These are phyloP conservation scores for Diaporthe ampelina DNA, from an alignment of 2,329 filamentous ascomycete species.

Conservation along the genomic window DNA sequence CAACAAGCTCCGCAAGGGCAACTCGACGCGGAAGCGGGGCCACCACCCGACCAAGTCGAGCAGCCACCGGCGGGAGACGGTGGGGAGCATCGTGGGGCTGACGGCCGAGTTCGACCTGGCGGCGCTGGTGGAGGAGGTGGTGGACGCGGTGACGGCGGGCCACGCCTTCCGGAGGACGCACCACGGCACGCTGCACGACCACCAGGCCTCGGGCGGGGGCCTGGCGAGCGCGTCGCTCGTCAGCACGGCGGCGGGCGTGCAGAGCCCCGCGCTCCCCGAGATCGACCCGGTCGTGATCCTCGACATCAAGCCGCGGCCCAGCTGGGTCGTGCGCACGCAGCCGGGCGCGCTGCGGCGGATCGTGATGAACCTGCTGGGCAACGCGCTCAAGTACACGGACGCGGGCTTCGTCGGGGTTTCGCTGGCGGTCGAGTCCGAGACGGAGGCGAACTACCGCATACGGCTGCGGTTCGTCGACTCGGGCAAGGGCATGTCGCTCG, in stretches of 20 bases:
- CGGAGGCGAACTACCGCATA: not conserved
- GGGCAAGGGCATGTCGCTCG: constrained; percentile 74
- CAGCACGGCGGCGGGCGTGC: not conserved
- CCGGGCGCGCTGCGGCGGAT: constrained; percentile 63
- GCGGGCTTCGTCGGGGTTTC: constrained; percentile 42
- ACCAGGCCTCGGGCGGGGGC: constrained; percentile 17
- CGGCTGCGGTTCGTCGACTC: constrained; percentile 69
- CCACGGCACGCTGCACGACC: constrained; percentile 26
- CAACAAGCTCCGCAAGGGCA: constrained; percentile 49
- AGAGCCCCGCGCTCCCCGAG: not conserved
- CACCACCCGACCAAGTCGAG: not conserved
- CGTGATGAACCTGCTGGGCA: constrained; percentile 67
- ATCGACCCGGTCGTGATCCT: constrained; percentile 47
- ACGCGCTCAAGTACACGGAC: constrained; percentile 67
- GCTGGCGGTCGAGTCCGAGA: constrained; percentile 25
- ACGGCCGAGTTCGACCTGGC: constrained; percentile 50
- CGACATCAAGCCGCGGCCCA: constrained; percentile 60
- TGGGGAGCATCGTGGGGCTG: constrained; percentile 43
- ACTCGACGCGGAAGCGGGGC: constrained; percentile 24
- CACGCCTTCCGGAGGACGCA: constrained; percentile 46
- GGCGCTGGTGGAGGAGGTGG: constrained; percentile 51
- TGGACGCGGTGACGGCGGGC: constrained; percentile 53
- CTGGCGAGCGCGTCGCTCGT: not conserved
- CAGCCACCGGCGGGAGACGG: constrained; percentile 35
- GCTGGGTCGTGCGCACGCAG: constrained; percentile 65